Evolutionary conservation across 306 rosid genomes (phyloP).

Genomic region (Begonia peltatifolia): DNA sequence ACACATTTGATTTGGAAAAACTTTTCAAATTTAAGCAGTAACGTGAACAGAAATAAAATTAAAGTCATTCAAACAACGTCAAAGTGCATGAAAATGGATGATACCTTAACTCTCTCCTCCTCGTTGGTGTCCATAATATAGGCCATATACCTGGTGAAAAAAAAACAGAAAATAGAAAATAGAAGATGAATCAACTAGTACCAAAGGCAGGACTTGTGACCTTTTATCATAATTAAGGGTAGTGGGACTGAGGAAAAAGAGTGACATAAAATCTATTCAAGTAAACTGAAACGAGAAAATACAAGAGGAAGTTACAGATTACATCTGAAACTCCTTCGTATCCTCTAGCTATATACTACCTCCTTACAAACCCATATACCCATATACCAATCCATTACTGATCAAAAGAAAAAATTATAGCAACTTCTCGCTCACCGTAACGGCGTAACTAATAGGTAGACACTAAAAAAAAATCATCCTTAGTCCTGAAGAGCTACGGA

Average conservation of each 20-base stretch:
- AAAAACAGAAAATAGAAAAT: not conserved
- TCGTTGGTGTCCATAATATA: conserved; percentile 99
- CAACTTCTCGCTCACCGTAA: too few relatives aligned
- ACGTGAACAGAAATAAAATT: too few relatives aligned
- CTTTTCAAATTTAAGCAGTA: not conserved
- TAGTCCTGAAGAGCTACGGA: too few relatives aligned
- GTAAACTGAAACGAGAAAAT: not conserved
- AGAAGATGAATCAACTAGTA: not conserved
- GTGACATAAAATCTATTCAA: not conserved
- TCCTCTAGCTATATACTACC: too few relatives aligned
- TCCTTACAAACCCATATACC: too few relatives aligned
- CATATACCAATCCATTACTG: too few relatives aligned
- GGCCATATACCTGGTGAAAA: conserved; percentile 81
- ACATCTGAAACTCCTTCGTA: too few relatives aligned
- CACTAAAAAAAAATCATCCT: too few relatives aligned
- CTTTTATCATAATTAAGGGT: conserved; percentile 1
- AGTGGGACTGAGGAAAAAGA: not conserved
- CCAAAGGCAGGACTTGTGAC: not conserved
- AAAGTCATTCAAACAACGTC: not conserved
- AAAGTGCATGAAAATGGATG: conserved; percentile 1
- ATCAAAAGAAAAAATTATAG: too few relatives aligned
- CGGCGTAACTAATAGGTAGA: too few relatives aligned
- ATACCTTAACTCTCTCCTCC: conserved; percentile 89
- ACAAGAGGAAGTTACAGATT: not conserved
- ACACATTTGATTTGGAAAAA: not conserved